Evolutionary conservation across 768 basidiomycete species (phyloP).

Genomic region (Lentinula lateritia): DNA sequence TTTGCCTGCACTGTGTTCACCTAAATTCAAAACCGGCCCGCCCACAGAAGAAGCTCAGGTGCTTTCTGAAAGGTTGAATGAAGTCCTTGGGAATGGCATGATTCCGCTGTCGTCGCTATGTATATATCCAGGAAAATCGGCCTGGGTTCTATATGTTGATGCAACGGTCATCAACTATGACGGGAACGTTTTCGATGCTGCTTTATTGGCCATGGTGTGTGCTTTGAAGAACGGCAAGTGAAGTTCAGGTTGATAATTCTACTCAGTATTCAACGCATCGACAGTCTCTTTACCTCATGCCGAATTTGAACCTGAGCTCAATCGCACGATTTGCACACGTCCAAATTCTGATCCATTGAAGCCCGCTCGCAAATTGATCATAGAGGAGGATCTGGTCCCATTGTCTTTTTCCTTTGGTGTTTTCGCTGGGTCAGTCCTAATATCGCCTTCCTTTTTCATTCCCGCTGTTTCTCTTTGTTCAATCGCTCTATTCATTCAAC

Average conservation of each 20-base stretch:
- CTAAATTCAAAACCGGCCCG: constrained; percentile 92
- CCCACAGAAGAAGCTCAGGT: constrained; percentile 93
- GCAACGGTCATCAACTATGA: constrained; percentile 96
- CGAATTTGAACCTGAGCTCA: constrained; percentile 61
- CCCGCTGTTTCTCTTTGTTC: background rate
- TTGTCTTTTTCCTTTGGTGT: constrained; percentile 67
- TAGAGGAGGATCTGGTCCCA: constrained; percentile 46
- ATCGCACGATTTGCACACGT: constrained; percentile 55
- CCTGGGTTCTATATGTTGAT: constrained; percentile 94
- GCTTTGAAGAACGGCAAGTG: constrained; percentile 80
- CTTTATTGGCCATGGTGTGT: constrained; percentile 80
- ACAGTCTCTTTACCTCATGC: constrained; percentile 73
- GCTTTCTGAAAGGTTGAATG: constrained; percentile 76
- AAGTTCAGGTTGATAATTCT: background rate
- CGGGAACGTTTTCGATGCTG: constrained; percentile 91
- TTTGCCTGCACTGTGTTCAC: constrained; percentile 87
- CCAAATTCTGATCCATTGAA: background rate
- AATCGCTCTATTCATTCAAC: background rate
- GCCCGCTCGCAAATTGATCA: constrained; percentile 24
- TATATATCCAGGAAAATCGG: constrained; percentile 76
- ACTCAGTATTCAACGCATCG: background rate
- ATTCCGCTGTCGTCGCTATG: constrained; percentile 65
- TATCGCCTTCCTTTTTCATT: background rate
- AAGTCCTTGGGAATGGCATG: constrained; percentile 65
- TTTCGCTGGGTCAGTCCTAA: constrained; percentile 63